Conservation (phyloP, 2,329 filamentous ascomycete species). For the Penicillium glabrum region DNA sequence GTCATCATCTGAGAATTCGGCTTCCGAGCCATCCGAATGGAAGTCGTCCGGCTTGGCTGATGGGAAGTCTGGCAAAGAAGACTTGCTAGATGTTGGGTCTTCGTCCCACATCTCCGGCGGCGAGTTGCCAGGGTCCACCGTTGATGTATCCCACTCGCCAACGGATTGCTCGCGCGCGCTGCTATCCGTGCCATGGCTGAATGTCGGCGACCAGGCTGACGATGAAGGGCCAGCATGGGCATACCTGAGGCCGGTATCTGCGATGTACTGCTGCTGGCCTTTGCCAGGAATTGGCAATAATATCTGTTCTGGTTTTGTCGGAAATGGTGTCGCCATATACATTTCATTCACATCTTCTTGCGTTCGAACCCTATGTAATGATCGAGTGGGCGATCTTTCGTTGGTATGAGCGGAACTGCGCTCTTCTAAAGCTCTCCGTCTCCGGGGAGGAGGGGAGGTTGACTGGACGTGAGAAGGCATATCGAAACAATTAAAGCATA, state of each 20-base stretch:
- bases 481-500: slow-evolving; percentile 13
- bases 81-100: slow-evolving; percentile 38
- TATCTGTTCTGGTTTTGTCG: slow-evolving; percentile 49
- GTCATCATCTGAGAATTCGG: slow-evolving; percentile 35
- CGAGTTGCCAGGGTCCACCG: slow-evolving; percentile 35
- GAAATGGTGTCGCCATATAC: slow-evolving; percentile 45
- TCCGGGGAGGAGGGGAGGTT: slow-evolving; percentile 33
- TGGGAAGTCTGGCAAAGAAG: slow-evolving; percentile 29
- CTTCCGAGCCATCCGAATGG: slow-evolving; percentile 17
- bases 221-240: slow-evolving; percentile 31
- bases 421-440: slow-evolving; percentile 47
- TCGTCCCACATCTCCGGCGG: slow-evolving; percentile 42
- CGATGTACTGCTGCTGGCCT: slow-evolving; percentile 34
- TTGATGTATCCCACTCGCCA: slow-evolving; percentile 38
- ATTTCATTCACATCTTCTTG: slow-evolving; percentile 37
- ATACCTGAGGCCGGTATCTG: slow-evolving; percentile 33
- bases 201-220: slow-evolving; percentile 28
- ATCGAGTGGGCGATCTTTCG: slow-evolving; percentile 38
- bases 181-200: slow-evolving; percentile 25
- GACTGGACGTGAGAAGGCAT: slow-evolving; percentile 34
- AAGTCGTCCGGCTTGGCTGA: slow-evolving; percentile 23
- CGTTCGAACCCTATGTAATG: slow-evolving; percentile 34
- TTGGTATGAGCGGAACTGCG: slow-evolving; percentile 48
- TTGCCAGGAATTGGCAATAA: slow-evolving; percentile 42
- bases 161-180: slow-evolving; percentile 29